A percentile compares a stretch with the other conserved stretches of the same genome.
Conservation (phyloP, 2,329 filamentous ascomycete species). For the Pseudogymnoascus sp. region DNA sequence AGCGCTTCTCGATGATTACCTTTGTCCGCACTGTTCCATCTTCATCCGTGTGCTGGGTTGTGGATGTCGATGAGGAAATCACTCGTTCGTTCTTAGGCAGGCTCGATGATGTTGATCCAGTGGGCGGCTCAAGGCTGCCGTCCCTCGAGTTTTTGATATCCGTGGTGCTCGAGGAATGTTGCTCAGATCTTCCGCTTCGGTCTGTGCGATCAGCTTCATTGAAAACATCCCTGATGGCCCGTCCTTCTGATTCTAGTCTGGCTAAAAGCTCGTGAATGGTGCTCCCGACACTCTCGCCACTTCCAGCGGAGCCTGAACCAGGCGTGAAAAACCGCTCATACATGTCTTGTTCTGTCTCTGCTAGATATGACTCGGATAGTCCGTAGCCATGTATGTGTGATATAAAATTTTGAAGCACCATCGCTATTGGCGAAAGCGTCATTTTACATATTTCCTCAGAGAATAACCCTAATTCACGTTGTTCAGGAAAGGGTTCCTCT, state of each 20-base stretch:
- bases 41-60: slow-evolving; percentile 17
- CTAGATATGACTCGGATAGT: background rate
- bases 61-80: slow-evolving; percentile 19
- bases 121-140: background rate
- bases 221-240: background rate
- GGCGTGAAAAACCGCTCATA: slow-evolving; percentile 19
- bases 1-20: slow-evolving; percentile 21
- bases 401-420: background rate
- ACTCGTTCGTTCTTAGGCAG: slow-evolving; percentile 15
- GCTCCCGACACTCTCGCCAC: background rate
- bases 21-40: slow-evolving; percentile 22
- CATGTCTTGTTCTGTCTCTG: slow-evolving; percentile 19
- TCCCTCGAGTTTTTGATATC: background rate
- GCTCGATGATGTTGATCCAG: background rate
- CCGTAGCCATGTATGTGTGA: background rate
- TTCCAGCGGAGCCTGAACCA: background rate
- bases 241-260: background rate
- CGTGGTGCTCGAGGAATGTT: background rate
- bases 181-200: background rate
- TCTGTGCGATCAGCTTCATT: background rate
- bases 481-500: background rate
- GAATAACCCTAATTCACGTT: too few relatives aligned
- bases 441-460: background rate
- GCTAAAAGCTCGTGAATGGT: background rate
- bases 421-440: background rate